Percentiles rank a stretch among this genome's conserved stretches.
Evolutionary conservation across 2,329 filamentous ascomycete species (phyloP).

Genomic region (Aaosphaeria arxii): DNA sequence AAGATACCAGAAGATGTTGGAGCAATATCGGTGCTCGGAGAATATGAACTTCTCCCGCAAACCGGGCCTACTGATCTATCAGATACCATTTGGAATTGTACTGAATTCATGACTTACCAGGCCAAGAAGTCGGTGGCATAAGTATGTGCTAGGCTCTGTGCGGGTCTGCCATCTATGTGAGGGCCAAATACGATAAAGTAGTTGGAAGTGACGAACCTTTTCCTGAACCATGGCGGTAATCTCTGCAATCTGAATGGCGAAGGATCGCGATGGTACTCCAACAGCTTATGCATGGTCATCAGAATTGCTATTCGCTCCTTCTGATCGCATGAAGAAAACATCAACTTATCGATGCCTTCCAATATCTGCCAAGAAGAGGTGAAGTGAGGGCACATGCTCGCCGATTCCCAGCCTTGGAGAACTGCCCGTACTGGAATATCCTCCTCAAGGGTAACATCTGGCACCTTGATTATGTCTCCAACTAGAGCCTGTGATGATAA

Average conservation of each 20-base stretch:
- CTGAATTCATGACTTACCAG: background rate
- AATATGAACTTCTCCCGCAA: background rate
- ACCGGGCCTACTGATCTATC: background rate
- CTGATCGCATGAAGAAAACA: background rate
- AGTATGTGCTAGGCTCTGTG: background rate
- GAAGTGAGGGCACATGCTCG: background rate
- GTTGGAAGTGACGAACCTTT: background rate
- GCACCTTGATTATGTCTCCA: too few species aligned
- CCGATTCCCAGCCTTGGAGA: background rate
- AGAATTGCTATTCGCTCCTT: background rate
- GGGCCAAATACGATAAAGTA: background rate
- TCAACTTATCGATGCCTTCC: background rate
- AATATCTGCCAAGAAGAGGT: background rate
- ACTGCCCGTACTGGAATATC: background rate
- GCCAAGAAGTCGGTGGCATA: background rate
- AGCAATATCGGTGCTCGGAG: background rate
- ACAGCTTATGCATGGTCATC: background rate
- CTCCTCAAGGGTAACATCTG: background rate
- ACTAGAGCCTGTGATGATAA: too few species aligned
- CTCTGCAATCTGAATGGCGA: background rate
- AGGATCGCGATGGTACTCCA: background rate
- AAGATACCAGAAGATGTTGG: background rate
- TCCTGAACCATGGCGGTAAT: background rate
- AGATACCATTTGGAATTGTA: background rate
- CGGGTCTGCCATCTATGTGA: background rate